Evolutionary conservation across 148 eudicot species (phyloP).

Genomic region (Rhododendron molle): DNA sequence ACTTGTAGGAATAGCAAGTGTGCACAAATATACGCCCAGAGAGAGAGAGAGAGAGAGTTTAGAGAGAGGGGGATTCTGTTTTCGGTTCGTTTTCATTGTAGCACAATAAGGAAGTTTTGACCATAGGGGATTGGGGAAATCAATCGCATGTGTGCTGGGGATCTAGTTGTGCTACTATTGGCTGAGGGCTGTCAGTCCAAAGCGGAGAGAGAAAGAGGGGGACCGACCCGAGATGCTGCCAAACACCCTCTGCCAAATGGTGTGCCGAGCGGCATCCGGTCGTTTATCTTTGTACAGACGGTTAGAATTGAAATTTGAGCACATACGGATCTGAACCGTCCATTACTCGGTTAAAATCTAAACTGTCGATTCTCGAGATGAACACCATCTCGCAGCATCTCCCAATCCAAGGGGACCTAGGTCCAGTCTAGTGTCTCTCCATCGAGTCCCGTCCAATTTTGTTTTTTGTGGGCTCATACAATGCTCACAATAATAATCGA

Average conservation of each 20-base stretch:
- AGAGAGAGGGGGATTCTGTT: background rate
- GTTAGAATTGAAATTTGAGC: no score
- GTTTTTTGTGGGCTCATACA: no score
- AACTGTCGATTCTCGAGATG: rapidly evolving
- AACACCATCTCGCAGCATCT: no score
- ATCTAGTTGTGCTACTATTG: background rate
- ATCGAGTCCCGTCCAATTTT: no score
- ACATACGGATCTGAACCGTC: no score
- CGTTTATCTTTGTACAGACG: no score
- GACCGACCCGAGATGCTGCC: no score
- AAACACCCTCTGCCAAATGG: rapidly evolving
- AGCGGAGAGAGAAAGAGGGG: background rate
- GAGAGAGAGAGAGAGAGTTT: background rate
- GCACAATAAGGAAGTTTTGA: background rate
- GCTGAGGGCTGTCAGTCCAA: background rate
- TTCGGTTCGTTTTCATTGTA: background rate
- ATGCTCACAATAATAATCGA: no score
- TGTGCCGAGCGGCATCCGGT: no score
- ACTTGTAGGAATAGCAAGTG: background rate
- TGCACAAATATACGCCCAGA: background rate
- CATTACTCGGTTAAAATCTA: rapidly evolving
- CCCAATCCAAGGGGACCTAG: no score
- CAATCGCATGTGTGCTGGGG: background rate
- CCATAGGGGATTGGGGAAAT: background rate
- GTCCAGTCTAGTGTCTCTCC: no score